Evolutionary conservation across 2,329 filamentous ascomycete species (phyloP), one percentile per base, ranked within the genome.

Genomic region (Nigrograna mackinnonii): DNA sequence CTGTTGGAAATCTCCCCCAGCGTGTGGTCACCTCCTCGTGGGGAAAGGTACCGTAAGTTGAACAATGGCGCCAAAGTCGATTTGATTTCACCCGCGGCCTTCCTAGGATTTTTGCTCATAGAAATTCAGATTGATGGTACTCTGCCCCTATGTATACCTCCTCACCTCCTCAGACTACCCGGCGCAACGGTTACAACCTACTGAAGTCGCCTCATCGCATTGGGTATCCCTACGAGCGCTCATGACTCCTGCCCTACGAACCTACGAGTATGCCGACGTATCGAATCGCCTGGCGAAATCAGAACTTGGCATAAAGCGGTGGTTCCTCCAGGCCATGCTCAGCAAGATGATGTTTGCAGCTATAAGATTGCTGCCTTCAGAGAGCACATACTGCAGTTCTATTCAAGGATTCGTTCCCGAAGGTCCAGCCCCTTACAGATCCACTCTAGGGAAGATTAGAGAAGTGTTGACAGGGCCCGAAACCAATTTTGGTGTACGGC

Each of bases 301-400:
- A 43, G 77, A 78, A 32, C 76, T 81, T 1, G 72, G 77, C 12
- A 60, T 83, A 28, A 68, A 77, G 50, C 79, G 78, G 46, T 74
- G 76, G 54, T 72, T 82, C 47, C 68, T 82, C 26, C 75, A 79
- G 31, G 70, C 75, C 22, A 72, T 83, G 54, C 72, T 87, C 36
- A 84, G 84, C 9, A 77, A 79, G 46, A 87, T 88, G 83, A 74
- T 82, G 54, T 87, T 87, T 56, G 81, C 83, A 18, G 85, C 84
- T 5, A 79, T 87, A 22, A 73, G 73, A 34, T 71, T 88, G 9
- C 68, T 79, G 12, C 85, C 85, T 4, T 80, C 81, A 0, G 80
- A 84, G 54, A 83, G 77, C 13, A 65, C 82, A 7, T 79, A 81
- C 54, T 83, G 80, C 57, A 77, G 70, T 39, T 75, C 76, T 3